A percentile compares a stretch with the other conserved stretches of the same genome.
Conservation (phyloP, 768 basidiomycete genomes). For the Termitomyces sp. region DNA sequence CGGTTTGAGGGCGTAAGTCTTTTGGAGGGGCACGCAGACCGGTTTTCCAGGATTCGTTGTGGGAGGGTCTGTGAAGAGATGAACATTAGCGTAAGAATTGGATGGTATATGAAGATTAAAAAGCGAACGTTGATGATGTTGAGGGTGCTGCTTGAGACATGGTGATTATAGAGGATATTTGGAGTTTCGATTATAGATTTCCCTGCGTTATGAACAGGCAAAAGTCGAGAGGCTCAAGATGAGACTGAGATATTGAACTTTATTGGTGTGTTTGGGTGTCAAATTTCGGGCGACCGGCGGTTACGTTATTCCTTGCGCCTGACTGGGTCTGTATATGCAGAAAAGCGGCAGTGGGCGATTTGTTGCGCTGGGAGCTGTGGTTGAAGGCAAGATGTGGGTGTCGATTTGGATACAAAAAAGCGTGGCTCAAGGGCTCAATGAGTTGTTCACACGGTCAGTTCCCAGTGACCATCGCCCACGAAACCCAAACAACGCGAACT, state of each 20-base stretch:
- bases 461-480: background rate
- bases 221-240: conserved; percentile 7
- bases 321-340: background rate
- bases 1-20: conserved; percentile 92
- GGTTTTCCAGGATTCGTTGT: conserved; percentile 61
- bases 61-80: conserved; percentile 25
- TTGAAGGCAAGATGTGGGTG: background rate
- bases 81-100: background rate
- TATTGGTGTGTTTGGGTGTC: background rate
- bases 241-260: conserved; percentile 7
- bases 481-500: background rate
- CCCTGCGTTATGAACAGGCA: conserved; percentile 5
- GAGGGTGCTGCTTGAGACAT: conserved; percentile 30
- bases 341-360: background rate
- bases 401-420: conserved; percentile 4
- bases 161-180: background rate
- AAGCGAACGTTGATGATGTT: conserved; percentile 28
- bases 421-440: conserved; percentile 2
- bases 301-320: conserved; percentile 1
- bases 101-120: background rate
- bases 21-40: conserved; percentile 84
- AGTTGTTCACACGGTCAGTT: conserved; percentile 12
- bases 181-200: background rate
- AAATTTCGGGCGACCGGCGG: background rate
- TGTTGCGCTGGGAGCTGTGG: conserved; percentile 2